Evolutionary conservation across 139 green algal genomes (phyloP), one percentile per base, ranked within the genome.

Genomic region (Picochlorum costavermella): DNA sequence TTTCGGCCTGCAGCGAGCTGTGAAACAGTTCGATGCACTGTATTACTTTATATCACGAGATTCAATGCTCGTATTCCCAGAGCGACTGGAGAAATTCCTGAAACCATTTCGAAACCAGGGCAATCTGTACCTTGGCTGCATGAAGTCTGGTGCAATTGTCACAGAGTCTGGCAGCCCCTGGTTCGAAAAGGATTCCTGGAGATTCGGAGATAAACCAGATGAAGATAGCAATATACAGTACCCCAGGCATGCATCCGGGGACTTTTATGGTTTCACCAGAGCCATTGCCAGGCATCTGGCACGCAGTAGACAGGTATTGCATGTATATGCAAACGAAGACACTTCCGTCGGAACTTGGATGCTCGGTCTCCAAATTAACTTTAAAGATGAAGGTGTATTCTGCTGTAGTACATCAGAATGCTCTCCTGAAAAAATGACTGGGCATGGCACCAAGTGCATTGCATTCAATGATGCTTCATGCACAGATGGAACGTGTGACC

Each of bases 11-110:
- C 46, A 28, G 12, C 46, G n/a, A 23, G 46, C 46, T 2, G 17
- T 53, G 4, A 23, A 20, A 53, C 17, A 53, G 12, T 53, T 53
- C 46, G 74, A 83, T 50, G 83, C 83, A 17, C 67, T 83, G 50
- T 90, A 88, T 56, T 89, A 90, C 56, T 79, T 90, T 69, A 90
- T 90, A 29, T 68, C 82, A 3, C 71, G 82, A 50, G 81, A 87
- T 57, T 74, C 83, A 50, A 77, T 87, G 20, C 75, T 75, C 12
- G 65, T 87, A 17, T 77, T 86, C 61, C 33, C 83, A 3, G 58
- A 75, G 9, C 70, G 69, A 11, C 46, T 87, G 30, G 61, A 61
- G 0, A 71, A 50, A 8, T 84, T 81, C 33, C 65, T 87, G 29
- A 8, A 50, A 13, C 67, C 60, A n/a, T 63, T 64, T 23, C 57